A percentile compares a stretch with the other conserved stretches of the same genome.
Conservation (phyloP, 2,329 filamentous ascomycete genomes). For the Magnaporthiopsis incrustans region DNA sequence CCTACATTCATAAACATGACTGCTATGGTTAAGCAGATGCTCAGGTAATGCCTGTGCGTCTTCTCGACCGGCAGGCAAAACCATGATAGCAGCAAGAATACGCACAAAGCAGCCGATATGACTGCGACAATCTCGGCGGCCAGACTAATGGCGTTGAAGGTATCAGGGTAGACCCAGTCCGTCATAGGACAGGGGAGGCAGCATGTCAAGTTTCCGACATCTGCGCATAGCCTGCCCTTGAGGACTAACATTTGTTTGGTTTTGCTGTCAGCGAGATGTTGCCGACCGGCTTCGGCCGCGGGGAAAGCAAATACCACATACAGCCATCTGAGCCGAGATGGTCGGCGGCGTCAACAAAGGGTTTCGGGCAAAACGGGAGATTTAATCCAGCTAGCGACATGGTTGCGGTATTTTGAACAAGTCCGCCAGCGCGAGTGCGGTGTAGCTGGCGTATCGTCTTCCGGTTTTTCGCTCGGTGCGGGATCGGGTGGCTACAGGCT, state of each 20-base stretch:
- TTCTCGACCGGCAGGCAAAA: constrained; percentile 73
- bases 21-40: constrained; percentile 72
- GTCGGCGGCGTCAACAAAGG: neutral
- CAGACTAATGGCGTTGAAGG: constrained; percentile 49
- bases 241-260: constrained; percentile 36
- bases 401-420: neutral
- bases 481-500: neutral
- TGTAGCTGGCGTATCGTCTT: neutral
- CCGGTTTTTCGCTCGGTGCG: neutral
- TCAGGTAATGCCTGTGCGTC: constrained; percentile 88
- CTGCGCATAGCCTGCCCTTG: constrained; percentile 46
- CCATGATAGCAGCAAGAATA: constrained; percentile 76
- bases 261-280: neutral
- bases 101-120: constrained; percentile 59
- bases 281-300: too few species aligned
- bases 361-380: neutral
- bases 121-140: constrained; percentile 81
- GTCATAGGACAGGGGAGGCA: constrained; percentile 87
- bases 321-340: constrained; percentile 12
- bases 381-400: neutral
- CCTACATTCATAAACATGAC: constrained; percentile 74
- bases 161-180: constrained; percentile 62
- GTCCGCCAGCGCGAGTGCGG: neutral
- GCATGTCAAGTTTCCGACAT: constrained; percentile 49
- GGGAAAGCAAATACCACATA: constrained; percentile 7